phyloP scores from a whole-genome alignment of 495 filamentous ascomycete species.

The Amniculicola lignicola region DNA sequence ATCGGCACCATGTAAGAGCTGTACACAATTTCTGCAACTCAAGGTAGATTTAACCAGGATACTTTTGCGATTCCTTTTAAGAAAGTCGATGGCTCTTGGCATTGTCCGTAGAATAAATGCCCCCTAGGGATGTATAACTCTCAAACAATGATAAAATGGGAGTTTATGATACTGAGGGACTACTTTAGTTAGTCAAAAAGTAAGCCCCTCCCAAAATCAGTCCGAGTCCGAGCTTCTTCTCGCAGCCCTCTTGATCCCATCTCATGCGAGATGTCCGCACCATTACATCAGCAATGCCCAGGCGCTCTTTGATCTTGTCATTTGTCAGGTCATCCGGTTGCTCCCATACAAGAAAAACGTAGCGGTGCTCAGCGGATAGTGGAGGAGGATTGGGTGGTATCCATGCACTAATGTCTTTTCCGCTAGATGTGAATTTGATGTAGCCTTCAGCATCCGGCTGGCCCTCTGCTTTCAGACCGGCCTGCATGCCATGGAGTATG shows the following conservation, averaged over 20 bases:
- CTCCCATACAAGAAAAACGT: conserved; percentile 19
- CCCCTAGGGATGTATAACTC: too few species aligned
- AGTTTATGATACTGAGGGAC: too few species aligned
- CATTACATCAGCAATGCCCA: neutral
- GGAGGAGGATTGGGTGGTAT: conserved; percentile 4
- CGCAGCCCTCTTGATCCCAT: conserved; percentile 7
- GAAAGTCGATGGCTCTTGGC: too few species aligned
- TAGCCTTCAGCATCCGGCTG: conserved; percentile 13
- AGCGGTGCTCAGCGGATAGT: conserved; percentile 9
- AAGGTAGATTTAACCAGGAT: too few species aligned
- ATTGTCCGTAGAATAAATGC: too few species aligned
- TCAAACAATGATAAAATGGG: too few species aligned
- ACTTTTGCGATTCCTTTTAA: too few species aligned
- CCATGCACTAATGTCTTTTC: neutral
- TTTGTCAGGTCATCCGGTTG: conserved; percentile 8
- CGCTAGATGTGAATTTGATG: neutral
- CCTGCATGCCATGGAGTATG: conserved; percentile 6
- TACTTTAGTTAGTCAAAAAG: too few species aligned
- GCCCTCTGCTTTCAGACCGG: neutral
- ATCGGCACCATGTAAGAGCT: too few species aligned
- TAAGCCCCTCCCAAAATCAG: neutral
- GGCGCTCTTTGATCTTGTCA: conserved; percentile 1
- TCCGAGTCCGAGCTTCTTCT: conserved; percentile 2
- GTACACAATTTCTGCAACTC: too few species aligned
- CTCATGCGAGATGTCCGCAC: neutral